Percentiles rank a stretch among this genome's conserved stretches.
Conservation (phyloP, 1,284 basidiomycete genomes). For the Jaminaea rosea region DNA sequence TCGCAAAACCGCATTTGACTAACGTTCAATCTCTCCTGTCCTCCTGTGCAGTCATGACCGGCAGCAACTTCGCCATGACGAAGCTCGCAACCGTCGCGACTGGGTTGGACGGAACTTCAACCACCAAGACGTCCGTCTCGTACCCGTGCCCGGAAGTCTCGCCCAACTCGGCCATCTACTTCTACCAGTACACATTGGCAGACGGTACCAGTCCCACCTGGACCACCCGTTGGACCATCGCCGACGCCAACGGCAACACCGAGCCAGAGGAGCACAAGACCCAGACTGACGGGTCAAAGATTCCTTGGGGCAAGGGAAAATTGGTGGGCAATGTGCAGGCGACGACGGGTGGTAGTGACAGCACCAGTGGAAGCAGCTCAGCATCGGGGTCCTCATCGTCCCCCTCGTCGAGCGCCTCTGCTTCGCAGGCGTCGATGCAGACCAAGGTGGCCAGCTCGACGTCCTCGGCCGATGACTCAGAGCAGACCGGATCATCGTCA, state of each 20-base stretch:
- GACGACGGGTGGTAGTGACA: too few relatives aligned
- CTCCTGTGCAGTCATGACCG: constrained; percentile 58
- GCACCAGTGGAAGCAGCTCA: too few relatives aligned
- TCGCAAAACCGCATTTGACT: background rate
- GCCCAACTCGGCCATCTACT: constrained; percentile 47
- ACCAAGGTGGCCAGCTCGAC: too few relatives aligned
- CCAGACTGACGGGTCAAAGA: constrained; percentile 54
- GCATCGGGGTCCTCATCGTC: too few relatives aligned
- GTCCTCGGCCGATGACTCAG: too few relatives aligned
- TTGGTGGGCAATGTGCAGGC: too few relatives aligned
- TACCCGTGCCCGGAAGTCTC: constrained; percentile 67
- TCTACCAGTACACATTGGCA: constrained; percentile 40
- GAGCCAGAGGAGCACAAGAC: constrained; percentile 53
- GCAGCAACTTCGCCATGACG: constrained; percentile 63
- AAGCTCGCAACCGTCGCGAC: constrained; percentile 60
- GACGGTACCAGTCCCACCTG: constrained; percentile 53
- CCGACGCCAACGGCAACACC: constrained; percentile 53
- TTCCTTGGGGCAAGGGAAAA: too few relatives aligned
- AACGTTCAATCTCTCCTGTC: background rate
- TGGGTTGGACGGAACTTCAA: constrained; percentile 56
- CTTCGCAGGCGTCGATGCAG: too few relatives aligned
- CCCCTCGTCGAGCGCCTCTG: too few relatives aligned
- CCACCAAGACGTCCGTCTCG: constrained; percentile 49
- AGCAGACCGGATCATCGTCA: too few relatives aligned
- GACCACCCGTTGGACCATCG: constrained; percentile 74